Percentiles rank a stretch among this genome's conserved stretches.
These are phyloP conservation scores for Quercus engelmannii DNA, from an alignment of 306 rosid genomes.

Conservation along the genomic window DNA sequence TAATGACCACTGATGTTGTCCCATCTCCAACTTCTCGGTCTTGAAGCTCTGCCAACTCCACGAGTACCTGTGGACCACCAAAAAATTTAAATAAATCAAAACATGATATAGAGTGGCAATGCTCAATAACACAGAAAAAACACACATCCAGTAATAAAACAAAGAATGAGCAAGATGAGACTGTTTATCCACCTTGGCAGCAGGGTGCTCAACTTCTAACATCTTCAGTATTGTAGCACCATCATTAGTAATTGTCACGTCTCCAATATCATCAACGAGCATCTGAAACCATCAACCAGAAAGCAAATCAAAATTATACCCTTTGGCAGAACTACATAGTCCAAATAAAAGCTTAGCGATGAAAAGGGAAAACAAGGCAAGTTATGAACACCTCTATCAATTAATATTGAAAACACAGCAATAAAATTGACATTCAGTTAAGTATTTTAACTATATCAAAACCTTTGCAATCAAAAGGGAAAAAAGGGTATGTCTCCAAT, in stretches of 20 bases:
- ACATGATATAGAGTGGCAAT: background rate
- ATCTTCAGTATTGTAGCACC: conserved; percentile 96
- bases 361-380: background rate
- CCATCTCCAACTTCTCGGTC: conserved; percentile 98
- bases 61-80: conserved; percentile 61
- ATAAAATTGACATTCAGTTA: no score
- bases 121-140: background rate
- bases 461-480: background rate
- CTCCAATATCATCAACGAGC: conserved; percentile 96
- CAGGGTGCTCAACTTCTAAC: conserved; percentile 98
- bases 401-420: background rate
- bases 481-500: background rate
- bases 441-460: background rate
- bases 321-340: no score
- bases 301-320: background rate
- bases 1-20: conserved; percentile 90
- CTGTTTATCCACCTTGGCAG: conserved; percentile 71
- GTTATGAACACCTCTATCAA: background rate
- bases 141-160: background rate
- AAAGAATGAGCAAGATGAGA: background rate
- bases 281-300: conserved; percentile 47
- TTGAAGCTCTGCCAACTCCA: conserved; percentile 94
- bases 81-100: background rate
- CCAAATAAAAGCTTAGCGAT: background rate
- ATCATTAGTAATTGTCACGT: conserved; percentile 90